Conservation (phyloP, 768 basidiomycete species). For the Nevesoporus exiguus region DNA sequence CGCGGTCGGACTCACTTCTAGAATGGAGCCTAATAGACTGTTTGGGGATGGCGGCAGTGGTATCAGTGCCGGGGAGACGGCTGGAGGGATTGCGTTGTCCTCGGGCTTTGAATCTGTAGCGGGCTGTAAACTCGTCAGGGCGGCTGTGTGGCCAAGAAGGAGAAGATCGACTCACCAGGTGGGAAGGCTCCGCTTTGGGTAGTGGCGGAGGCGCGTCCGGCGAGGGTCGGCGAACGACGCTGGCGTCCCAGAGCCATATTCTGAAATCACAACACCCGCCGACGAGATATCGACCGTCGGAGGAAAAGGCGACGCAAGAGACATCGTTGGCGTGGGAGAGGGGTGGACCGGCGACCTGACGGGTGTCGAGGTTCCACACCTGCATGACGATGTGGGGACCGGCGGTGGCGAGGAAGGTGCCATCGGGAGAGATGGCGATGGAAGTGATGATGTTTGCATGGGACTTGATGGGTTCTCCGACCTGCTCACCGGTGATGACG, state of each 20-base stretch:
- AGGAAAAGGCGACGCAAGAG: slow-evolving; percentile 32
- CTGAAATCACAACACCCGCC: slow-evolving; percentile 29
- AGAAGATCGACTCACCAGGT: slow-evolving; percentile 9
- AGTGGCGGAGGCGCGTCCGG: slow-evolving; percentile 9
- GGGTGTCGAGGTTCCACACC: slow-evolving; percentile 29
- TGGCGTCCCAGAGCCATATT: slow-evolving; percentile 29
- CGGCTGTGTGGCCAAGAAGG: background rate
- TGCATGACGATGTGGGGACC: slow-evolving; percentile 30
- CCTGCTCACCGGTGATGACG: slow-evolving; percentile 25
- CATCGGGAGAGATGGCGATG: slow-evolving; percentile 31
- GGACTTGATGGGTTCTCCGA: slow-evolving; percentile 30
- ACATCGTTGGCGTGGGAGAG: slow-evolving; percentile 30
- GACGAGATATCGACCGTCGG: slow-evolving; percentile 26
- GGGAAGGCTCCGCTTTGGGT: slow-evolving; percentile 7
- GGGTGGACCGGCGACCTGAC: slow-evolving; percentile 13
- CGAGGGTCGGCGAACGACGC: slow-evolving; percentile 16
- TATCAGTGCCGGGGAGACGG: slow-evolving; percentile 16
- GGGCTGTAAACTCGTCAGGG: slow-evolving; percentile 12
- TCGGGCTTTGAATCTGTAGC: slow-evolving; percentile 6
- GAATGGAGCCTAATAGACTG: slow-evolving; percentile 16
- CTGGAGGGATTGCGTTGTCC: background rate
- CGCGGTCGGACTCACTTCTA: slow-evolving; percentile 11
- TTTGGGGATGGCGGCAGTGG: slow-evolving; percentile 24
- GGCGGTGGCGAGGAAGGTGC: slow-evolving; percentile 31
- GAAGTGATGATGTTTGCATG: slow-evolving; percentile 29